Percentiles rank a stretch among this genome's conserved stretches.
Conservation (phyloP, 176 grass and related monocot species). For the Neostapfia colusana region DNA sequence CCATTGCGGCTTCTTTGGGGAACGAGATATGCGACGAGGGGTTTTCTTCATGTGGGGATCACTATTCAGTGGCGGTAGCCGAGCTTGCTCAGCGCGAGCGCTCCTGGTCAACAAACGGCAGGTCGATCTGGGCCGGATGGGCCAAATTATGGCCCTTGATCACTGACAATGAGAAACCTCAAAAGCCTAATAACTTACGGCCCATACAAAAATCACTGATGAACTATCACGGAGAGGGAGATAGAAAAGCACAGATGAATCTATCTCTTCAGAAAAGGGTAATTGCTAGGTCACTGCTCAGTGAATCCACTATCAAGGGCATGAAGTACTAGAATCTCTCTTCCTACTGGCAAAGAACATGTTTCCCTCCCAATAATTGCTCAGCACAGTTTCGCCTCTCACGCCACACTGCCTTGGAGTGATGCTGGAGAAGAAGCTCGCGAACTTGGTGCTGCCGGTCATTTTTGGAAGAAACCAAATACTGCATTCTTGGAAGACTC, state of each 20-base stretch:
- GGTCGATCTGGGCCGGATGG: neutral
- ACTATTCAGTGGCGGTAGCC: neutral
- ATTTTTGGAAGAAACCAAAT: constrained; percentile 32
- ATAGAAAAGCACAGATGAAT: neutral
- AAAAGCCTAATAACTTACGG: too few species aligned
- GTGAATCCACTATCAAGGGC: neutral
- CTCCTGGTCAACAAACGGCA: neutral
- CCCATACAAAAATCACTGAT: too few species aligned
- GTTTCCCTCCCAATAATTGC: neutral
- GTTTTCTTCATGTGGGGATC: constrained; percentile 26
- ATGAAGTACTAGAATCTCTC: neutral
- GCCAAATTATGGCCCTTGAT: neutral
- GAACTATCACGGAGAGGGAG: neutral
- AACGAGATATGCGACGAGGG: constrained; percentile 24
- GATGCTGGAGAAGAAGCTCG: neutral
- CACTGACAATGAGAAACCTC: too few species aligned
- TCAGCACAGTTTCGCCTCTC: neutral
- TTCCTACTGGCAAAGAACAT: neutral
- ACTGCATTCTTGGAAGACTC: constrained; percentile 20
- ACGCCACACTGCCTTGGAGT: neutral
- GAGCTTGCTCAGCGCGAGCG: too few species aligned
- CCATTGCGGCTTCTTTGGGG: constrained; percentile 10
- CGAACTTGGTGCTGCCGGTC: neutral
- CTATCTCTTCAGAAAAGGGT: neutral
- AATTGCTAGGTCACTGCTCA: neutral